These are phyloP conservation scores for Helotiales sp. DNA, from an alignment of 2,329 filamentous ascomycete species.

Conservation along the genomic window DNA sequence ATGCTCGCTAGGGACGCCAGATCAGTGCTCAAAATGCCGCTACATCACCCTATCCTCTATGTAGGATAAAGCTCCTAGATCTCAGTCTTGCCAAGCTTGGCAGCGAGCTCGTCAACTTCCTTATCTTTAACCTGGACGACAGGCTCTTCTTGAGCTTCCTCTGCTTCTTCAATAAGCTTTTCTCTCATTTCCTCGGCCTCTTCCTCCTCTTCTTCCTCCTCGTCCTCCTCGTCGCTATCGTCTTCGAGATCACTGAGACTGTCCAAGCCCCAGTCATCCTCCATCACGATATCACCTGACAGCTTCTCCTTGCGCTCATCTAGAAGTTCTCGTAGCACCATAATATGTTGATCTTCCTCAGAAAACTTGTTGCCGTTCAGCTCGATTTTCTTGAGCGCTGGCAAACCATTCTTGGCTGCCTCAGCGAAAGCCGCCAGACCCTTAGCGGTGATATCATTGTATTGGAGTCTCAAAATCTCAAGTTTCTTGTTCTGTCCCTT, in stretches of 20 bases:
- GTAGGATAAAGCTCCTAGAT: conserved; percentile 9
- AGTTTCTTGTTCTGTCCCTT: conserved; percentile 77
- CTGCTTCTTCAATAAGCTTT: conserved; percentile 67
- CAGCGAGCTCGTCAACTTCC: conserved; percentile 79
- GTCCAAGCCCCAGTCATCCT: conserved; percentile 84
- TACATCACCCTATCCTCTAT: background rate
- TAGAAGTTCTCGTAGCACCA: conserved; percentile 68
- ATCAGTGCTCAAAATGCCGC: background rate
- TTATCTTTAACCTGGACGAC: conserved; percentile 70
- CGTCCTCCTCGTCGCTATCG: conserved; percentile 67
- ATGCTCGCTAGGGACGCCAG: background rate
- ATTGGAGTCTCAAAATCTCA: conserved; percentile 81
- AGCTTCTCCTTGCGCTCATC: conserved; percentile 76
- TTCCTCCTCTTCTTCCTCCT: conserved; percentile 61
- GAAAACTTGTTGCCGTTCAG: conserved; percentile 94
- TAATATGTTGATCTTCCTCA: conserved; percentile 77
- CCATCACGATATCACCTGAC: conserved; percentile 65
- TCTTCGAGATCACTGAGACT: conserved; percentile 80
- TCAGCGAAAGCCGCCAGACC: conserved; percentile 71
- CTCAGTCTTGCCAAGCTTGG: conserved; percentile 67
- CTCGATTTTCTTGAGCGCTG: conserved; percentile 80
- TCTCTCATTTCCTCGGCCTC: conserved; percentile 65
- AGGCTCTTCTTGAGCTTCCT: conserved; percentile 72
- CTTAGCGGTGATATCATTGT: conserved; percentile 85
- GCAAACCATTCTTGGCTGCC: conserved; percentile 68